Conservation (phyloP, 257 asterid genomes). For the Solanum appendiculatum region DNA sequence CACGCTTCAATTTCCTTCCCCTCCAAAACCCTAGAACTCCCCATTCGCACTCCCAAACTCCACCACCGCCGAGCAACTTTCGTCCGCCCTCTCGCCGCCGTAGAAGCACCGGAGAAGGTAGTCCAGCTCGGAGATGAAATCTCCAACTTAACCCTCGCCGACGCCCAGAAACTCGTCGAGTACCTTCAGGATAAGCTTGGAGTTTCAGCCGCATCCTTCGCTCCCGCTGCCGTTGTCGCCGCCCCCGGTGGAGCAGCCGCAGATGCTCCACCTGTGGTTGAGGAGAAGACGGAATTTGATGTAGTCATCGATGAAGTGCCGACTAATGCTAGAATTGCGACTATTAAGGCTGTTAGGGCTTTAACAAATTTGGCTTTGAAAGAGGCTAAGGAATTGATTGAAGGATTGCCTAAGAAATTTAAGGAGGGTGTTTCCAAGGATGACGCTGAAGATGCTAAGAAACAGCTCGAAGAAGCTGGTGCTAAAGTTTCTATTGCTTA, state of each 20-base stretch:
- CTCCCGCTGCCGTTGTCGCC: slow-evolving; percentile 54
- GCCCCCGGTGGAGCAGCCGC: slow-evolving; percentile 16
- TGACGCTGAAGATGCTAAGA: slow-evolving; percentile 90
- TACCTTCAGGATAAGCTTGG: slow-evolving; percentile 94
- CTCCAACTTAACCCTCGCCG: slow-evolving; percentile 65
- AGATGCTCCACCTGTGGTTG: slow-evolving; percentile 50
- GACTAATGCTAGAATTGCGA: slow-evolving; percentile 57
- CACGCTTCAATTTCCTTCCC: slow-evolving; percentile 17
- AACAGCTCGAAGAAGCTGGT: slow-evolving; percentile 89
- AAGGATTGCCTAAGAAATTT: slow-evolving; percentile 89
- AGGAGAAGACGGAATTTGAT: slow-evolving; percentile 91
- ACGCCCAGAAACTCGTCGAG: slow-evolving; percentile 92
- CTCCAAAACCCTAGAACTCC: slow-evolving; percentile 24
- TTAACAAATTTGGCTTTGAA: slow-evolving; percentile 70
- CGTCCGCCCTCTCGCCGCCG: slow-evolving; percentile 61
- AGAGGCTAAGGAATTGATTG: slow-evolving; percentile 87
- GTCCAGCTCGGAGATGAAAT: slow-evolving; percentile 72
- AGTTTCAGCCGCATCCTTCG: slow-evolving; percentile 83
- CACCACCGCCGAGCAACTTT: slow-evolving; percentile 29
- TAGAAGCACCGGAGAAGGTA: slow-evolving; percentile 79
- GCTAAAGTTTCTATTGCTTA: slow-evolving; percentile 57
- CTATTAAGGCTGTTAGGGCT: slow-evolving; percentile 84
- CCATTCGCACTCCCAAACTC: slow-evolving; percentile 21
- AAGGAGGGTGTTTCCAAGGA: slow-evolving; percentile 81
- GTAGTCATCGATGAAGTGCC: slow-evolving; percentile 89